Percentiles rank a stretch among this genome's conserved stretches.
Conservation (phyloP, 2,329 filamentous ascomycete species). For the Dryadomyces quercus-mongolicae region DNA sequence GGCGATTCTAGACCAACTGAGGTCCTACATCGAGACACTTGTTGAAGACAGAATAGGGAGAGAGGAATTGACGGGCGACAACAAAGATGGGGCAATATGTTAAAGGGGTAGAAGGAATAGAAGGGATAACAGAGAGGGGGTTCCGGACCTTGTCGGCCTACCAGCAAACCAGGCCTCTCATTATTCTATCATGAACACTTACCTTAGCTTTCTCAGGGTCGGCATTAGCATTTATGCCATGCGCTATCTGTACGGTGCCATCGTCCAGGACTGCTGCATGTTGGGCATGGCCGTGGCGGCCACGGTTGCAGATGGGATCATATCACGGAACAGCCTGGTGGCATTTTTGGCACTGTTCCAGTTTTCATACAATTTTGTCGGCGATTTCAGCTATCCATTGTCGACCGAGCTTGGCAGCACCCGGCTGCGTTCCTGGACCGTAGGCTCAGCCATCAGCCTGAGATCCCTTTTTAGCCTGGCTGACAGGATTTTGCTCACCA, state of each 20-base stretch:
- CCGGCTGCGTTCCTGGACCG: constrained; percentile 31
- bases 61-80: no score
- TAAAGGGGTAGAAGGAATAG: no score
- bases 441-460: constrained; percentile 34
- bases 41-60: no score
- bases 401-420: constrained; percentile 31
- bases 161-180: constrained; percentile 31
- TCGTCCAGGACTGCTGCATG: constrained; percentile 30
- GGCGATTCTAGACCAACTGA: no score
- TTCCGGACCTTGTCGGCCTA: no score
- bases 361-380: constrained; percentile 26
- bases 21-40: no score
- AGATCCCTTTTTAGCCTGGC: constrained; percentile 27
- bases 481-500: constrained; percentile 30
- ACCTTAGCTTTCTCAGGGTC: constrained; percentile 33
- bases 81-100: no score
- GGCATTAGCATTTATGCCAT: constrained; percentile 36
- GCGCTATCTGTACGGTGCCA: constrained; percentile 30
- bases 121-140: no score
- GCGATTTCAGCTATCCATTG: constrained; percentile 27
- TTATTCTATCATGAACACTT: constrained; percentile 36
- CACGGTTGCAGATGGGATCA: constrained; percentile 17
- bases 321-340: constrained; percentile 21
- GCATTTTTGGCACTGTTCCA: constrained; percentile 22
- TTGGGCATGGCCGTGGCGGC: constrained; percentile 28